phyloP scores from a whole-genome alignment of 2,329 filamentous ascomycete genomes.

The Chrysoporthe cubensis region DNA sequence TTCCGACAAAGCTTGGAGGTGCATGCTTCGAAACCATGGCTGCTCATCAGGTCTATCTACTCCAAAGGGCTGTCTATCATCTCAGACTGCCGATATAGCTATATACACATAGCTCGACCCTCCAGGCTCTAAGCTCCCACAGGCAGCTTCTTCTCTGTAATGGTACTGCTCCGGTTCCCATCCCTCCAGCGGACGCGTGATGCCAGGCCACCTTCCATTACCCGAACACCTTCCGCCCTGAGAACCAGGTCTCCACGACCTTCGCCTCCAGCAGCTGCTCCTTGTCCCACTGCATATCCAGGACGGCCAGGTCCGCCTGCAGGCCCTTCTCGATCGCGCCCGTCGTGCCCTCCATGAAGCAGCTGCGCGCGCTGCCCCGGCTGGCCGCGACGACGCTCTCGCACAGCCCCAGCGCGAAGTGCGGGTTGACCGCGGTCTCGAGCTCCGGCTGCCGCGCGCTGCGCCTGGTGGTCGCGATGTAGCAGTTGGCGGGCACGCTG shows the following conservation, averaged over 20 bases:
- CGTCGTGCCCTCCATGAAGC: conserved; percentile 58
- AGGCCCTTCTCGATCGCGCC: conserved; percentile 57
- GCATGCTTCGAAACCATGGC: too few species aligned
- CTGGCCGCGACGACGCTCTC: conserved; percentile 60
- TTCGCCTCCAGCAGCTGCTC: conserved; percentile 50
- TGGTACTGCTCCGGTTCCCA: too few species aligned
- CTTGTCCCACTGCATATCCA: conserved; percentile 55
- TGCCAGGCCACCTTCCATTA: neutral
- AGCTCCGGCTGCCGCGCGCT: conserved; percentile 54
- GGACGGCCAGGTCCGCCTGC: conserved; percentile 61
- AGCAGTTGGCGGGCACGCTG: conserved; percentile 58
- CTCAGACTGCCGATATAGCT: too few species aligned
- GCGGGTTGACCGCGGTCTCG: conserved; percentile 51
- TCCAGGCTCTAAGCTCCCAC: too few species aligned
- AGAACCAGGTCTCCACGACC: conserved; percentile 58
- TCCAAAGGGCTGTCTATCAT: too few species aligned
- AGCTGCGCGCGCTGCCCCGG: conserved; percentile 59
- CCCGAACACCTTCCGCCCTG: conserved; percentile 46
- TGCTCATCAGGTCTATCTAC: too few species aligned
- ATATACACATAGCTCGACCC: too few species aligned
- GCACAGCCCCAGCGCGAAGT: conserved; percentile 57
- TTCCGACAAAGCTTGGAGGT: too few species aligned
- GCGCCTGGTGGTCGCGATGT: conserved; percentile 61
- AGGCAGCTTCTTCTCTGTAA: too few species aligned
- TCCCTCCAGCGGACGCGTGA: too few species aligned